Evolutionary conservation across 2,329 filamentous ascomycete species (phyloP).

Genomic region (Aspergillus ochraceoroseus): DNA sequence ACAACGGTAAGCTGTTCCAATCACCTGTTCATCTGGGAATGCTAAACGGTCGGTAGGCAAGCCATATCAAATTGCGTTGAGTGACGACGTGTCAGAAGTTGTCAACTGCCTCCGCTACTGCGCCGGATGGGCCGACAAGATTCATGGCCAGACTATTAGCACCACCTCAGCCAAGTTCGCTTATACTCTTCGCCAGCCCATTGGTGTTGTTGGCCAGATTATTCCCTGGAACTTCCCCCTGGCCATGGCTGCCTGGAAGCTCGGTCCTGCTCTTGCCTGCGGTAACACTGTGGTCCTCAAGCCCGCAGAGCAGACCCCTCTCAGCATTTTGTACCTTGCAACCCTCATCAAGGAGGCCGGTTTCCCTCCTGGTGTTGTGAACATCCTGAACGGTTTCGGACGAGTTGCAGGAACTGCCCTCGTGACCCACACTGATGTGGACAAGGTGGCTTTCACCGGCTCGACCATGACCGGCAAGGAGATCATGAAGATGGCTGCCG

Average conservation of each 20-base stretch:
- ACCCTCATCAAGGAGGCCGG: conserved; percentile 34
- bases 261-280: conserved; percentile 34
- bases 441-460: conserved; percentile 36
- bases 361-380: conserved; percentile 35
- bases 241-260: conserved; percentile 60
- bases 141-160: conserved; percentile 72
- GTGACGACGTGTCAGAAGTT: conserved; percentile 66
- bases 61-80: conserved; percentile 45
- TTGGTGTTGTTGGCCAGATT: conserved; percentile 78
- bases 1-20: conserved; percentile 55
- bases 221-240: conserved; percentile 88
- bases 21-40: background rate
- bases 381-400: conserved; percentile 34
- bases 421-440: conserved; percentile 31
- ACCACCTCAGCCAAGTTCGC: conserved; percentile 63
- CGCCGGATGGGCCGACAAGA: conserved; percentile 88
- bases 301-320: conserved; percentile 34
- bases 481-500: conserved; percentile 37
- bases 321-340: conserved; percentile 33
- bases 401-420: conserved; percentile 30
- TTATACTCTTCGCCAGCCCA: conserved; percentile 74
- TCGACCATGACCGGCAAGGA: conserved; percentile 33
- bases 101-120: conserved; percentile 76
- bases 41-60: conserved; percentile 32
- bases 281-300: conserved; percentile 36